A percentile compares a stretch with the other conserved stretches of the same genome.
Evolutionary conservation across 495 filamentous ascomycete genomes (phyloP).

Genomic region (Friedmanniomyces simplex): DNA sequence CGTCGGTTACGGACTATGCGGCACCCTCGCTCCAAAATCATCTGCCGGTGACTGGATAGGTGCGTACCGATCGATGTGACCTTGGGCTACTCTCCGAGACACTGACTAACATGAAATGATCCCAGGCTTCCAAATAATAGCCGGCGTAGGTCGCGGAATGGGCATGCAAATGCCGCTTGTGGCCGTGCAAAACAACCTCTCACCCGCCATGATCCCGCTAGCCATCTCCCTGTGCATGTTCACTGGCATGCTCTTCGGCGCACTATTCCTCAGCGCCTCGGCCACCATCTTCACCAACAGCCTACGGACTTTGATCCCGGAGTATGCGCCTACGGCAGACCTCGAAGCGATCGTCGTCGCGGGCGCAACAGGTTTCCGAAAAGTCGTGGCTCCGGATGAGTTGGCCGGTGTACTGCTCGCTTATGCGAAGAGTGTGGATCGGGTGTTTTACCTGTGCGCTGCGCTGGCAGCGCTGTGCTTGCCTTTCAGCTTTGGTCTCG

Average conservation of each 20-base stretch:
- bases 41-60: slow-evolving; percentile 38
- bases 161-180: slow-evolving; percentile 34
- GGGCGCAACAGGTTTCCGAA: slow-evolving; percentile 33
- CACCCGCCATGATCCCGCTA: slow-evolving; percentile 16
- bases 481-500: slow-evolving; percentile 2
- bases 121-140: slow-evolving; percentile 46
- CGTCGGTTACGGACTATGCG: slow-evolving; percentile 42
- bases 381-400: slow-evolving; percentile 23
- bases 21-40: slow-evolving; percentile 37
- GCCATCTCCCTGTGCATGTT: slow-evolving; percentile 31
- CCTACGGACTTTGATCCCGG: slow-evolving; percentile 14
- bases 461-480: slow-evolving; percentile 5
- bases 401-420: slow-evolving; percentile 32
- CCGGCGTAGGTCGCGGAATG: slow-evolving; percentile 33
- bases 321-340: slow-evolving; percentile 27
- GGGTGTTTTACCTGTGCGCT: slow-evolving; percentile 17
- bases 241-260: slow-evolving; percentile 25
- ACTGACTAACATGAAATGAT: background rate
- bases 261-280: slow-evolving; percentile 27
- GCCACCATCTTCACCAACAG: slow-evolving; percentile 30
- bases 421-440: slow-evolving; percentile 34
- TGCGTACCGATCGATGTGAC: background rate
- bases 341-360: slow-evolving; percentile 24
- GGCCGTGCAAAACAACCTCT: slow-evolving; percentile 30
- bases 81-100: background rate